phyloP scores from a whole-genome alignment of 108 stramenopile species.

The Pseudonitzschia multiseries region DNA sequence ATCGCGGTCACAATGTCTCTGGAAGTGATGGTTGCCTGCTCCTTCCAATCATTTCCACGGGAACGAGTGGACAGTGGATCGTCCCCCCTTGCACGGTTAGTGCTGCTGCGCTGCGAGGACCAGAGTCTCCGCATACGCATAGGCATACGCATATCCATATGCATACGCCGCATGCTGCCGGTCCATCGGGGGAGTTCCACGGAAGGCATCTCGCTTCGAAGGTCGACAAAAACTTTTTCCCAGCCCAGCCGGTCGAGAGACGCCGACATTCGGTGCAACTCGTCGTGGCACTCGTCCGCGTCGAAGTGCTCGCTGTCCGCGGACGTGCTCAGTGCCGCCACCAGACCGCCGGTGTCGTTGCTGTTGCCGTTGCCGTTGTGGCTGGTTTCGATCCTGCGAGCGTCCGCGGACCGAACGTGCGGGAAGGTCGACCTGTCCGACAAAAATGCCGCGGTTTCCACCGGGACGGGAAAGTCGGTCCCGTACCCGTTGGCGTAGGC shows the following conservation, averaged over 20 bases:
- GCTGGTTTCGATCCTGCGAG: background rate
- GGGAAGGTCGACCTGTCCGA: slow-evolving; percentile 53
- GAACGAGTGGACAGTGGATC: no score
- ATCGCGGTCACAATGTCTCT: slow-evolving; percentile 47
- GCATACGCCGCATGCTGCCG: background rate
- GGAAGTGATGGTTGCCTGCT: slow-evolving; percentile 45
- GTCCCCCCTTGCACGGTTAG: background rate
- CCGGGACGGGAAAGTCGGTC: slow-evolving; percentile 88
- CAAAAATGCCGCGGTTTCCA: slow-evolving; percentile 80
- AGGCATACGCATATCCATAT: background rate
- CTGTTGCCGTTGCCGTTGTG: slow-evolving; percentile 24
- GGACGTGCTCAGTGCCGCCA: slow-evolving; percentile 40
- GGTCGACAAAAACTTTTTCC: slow-evolving; percentile 88
- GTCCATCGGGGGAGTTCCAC: slow-evolving; percentile 24
- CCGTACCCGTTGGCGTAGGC: slow-evolving; percentile 89
- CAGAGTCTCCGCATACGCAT: background rate
- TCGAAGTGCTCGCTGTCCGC: background rate
- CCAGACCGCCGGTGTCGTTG: slow-evolving; percentile 24
- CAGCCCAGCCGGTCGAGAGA: slow-evolving; percentile 80
- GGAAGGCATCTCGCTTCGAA: slow-evolving; percentile 55
- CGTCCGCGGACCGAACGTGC: slow-evolving; percentile 24
- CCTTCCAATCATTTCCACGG: slow-evolving; percentile 30
- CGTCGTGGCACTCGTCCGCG: slow-evolving; percentile 22
- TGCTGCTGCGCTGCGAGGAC: background rate
- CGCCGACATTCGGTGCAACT: slow-evolving; percentile 60